Percentiles rank a stretch among this genome's conserved stretches.
phyloP scores from a whole-genome alignment of 257 asterid species.

The Capsicum pubescens region DNA sequence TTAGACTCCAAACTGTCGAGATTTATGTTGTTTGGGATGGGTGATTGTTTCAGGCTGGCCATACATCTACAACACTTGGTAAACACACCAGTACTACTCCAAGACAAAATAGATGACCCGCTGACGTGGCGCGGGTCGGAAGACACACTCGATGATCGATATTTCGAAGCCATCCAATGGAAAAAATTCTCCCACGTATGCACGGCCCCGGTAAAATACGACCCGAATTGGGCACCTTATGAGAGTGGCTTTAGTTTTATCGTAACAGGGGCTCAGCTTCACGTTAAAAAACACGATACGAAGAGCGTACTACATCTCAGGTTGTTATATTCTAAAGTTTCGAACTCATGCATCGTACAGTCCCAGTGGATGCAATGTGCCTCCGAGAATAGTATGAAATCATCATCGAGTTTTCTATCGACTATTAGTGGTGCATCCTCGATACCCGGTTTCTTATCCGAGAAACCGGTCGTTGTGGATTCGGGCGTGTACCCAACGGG shows the following conservation, averaged over 20 bases:
- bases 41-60: constrained; percentile 52
- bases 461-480: constrained; percentile 61
- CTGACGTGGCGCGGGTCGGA: constrained; percentile 64
- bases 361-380: constrained; percentile 73
- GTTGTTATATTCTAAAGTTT: constrained; percentile 52
- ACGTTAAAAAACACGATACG: constrained; percentile 48
- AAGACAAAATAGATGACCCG: constrained; percentile 37
- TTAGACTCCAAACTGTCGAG: no score
- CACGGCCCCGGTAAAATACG: constrained; percentile 72
- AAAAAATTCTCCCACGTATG: constrained; percentile 78
- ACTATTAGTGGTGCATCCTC: constrained; percentile 55
- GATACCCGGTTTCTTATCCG: constrained; percentile 35
- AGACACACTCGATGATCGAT: constrained; percentile 54
- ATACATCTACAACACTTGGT: constrained; percentile 76
- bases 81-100: constrained; percentile 61
- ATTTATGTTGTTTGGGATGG: no score
- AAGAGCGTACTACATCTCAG: constrained; percentile 66
- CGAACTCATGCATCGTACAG: constrained; percentile 53
- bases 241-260: constrained; percentile 51
- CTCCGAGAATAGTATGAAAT: constrained; percentile 44
- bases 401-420: constrained; percentile 55
- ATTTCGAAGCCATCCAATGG: constrained; percentile 69
- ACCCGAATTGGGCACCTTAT: constrained; percentile 54
- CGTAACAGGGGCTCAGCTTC: constrained; percentile 88
- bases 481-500: constrained; percentile 80